Evolutionary conservation across 495 filamentous ascomycete genomes (phyloP).

Genomic region (Xylaria flabelliformis): DNA sequence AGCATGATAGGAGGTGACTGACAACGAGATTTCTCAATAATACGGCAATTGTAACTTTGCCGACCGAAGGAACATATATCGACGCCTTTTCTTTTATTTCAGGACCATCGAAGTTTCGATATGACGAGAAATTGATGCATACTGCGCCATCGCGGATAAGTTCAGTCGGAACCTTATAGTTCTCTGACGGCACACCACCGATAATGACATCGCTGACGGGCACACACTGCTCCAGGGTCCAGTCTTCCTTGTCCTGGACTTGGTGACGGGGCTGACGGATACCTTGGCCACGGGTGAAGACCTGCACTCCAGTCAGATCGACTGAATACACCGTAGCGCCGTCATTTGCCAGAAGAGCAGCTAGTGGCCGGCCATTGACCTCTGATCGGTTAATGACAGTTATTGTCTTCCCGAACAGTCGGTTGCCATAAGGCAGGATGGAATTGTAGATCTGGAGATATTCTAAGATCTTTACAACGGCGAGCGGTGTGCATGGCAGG

Average conservation of each 20-base stretch:
- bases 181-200: slow-evolving; percentile 84
- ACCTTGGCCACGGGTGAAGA: slow-evolving; percentile 87
- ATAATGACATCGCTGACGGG: slow-evolving; percentile 93
- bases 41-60: slow-evolving; percentile 95
- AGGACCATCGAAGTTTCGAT: slow-evolving; percentile 85
- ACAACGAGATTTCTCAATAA: slow-evolving; percentile 88
- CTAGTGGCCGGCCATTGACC: slow-evolving; percentile 91
- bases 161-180: slow-evolving; percentile 85
- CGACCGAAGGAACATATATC: slow-evolving; percentile 96
- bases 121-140: slow-evolving; percentile 96
- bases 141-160: slow-evolving; percentile 86
- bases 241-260: slow-evolving; percentile 77
- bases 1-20: slow-evolving; percentile 42
- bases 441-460: slow-evolving; percentile 95
- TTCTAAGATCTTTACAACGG: slow-evolving; percentile 95
- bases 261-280: slow-evolving; percentile 83
- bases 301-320: slow-evolving; percentile 89
- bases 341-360: slow-evolving; percentile 95
- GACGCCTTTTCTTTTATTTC: slow-evolving; percentile 91
- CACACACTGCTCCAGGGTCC: slow-evolving; percentile 77
- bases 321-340: slow-evolving; percentile 94
- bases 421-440: slow-evolving; percentile 92
- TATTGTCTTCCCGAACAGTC: slow-evolving; percentile 87
- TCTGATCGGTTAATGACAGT: slow-evolving; percentile 95
- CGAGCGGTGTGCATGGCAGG: slow-evolving; percentile 92